Evolutionary conservation across 257 asterid genomes (phyloP), one percentile per base, ranked within the genome.

Genomic region (Solanum habrochaites): DNA sequence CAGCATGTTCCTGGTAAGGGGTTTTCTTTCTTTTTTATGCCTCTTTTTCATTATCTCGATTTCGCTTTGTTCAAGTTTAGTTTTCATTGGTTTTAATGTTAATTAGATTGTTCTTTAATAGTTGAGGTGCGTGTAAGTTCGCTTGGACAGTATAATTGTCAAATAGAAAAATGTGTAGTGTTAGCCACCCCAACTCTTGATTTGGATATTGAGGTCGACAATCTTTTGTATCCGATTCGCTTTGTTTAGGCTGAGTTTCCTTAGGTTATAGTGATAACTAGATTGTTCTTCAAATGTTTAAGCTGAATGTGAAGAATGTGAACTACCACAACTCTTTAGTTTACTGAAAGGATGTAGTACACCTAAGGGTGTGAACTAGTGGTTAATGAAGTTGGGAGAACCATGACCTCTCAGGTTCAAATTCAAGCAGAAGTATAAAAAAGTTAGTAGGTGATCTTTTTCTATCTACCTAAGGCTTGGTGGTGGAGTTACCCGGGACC

Each of bases 1-100:
- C 93, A 90, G 56, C 93, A 92, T 88, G 71, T 97, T 90, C 99
- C 99, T 74, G 98, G 99, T 97, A 91, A 69, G 86, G 52, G 58
- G 83, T 83, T 77, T 31, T 84, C 16, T 4, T 37, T 45, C 25
- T 13, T 12, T 16, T 31, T 25, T 20, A 12, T 27, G 3, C 12
- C 11, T 29, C 40, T 6, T 69, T 58, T 21, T 20, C 64, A 6
- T 47, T 40, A n/a, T 74, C 21, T 69, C 12, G 1, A 74, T 74
- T 74, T 73, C 8, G 20, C 32, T 64, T n/a, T 64, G 71, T 64
- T n/a, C 71, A n/a, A 58, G 67, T 21, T 58, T 5, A 58, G 71
- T 64, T 64, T 64, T 31, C 32, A 11, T n/a, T n/a, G 71, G 71
- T 5, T n/a, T 64, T 64, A 64, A n/a, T n/a, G 71, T n/a, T 64